phyloP scores from a whole-genome alignment of 1,284 basidiomycete genomes.

The Heterobasidion annosum region DNA sequence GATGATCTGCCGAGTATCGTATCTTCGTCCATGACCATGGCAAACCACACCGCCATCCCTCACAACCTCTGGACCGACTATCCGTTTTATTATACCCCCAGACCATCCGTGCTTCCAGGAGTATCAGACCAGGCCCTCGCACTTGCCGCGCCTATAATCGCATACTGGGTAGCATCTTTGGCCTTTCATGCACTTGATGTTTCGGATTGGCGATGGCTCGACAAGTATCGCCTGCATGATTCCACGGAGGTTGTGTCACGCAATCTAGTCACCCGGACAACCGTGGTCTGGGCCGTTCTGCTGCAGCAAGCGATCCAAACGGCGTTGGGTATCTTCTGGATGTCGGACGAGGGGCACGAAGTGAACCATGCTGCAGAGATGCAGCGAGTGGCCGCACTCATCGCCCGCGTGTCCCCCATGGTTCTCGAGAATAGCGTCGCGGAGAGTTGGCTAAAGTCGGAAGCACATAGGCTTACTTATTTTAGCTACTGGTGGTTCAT shows the following conservation, averaged over 20 bases:
- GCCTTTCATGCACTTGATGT: slow-evolving; percentile 81
- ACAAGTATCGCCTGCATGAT: slow-evolving; percentile 85
- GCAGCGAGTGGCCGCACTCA: slow-evolving; percentile 26
- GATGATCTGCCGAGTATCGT: too few species aligned
- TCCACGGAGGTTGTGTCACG: slow-evolving; percentile 69
- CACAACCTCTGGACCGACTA: background rate
- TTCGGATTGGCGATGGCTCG: slow-evolving; percentile 69
- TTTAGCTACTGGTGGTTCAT: slow-evolving; percentile 94
- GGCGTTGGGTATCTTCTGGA: slow-evolving; percentile 58
- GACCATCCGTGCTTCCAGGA: slow-evolving; percentile 43
- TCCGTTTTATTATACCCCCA: slow-evolving; percentile 59
- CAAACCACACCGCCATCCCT: too few species aligned
- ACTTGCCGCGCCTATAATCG: slow-evolving; percentile 67
- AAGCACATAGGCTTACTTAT: slow-evolving; percentile 51
- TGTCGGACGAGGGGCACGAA: slow-evolving; percentile 44
- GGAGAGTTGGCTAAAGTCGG: slow-evolving; percentile 22
- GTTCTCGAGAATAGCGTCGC: slow-evolving; percentile 26
- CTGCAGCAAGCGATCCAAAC: slow-evolving; percentile 88
- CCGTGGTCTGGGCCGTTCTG: slow-evolving; percentile 77
- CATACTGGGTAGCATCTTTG: slow-evolving; percentile 85
- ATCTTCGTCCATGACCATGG: background rate
- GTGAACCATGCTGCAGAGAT: slow-evolving; percentile 46
- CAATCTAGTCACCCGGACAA: slow-evolving; percentile 65
- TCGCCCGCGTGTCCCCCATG: slow-evolving; percentile 33
- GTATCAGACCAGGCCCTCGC: slow-evolving; percentile 72